Conservation (phyloP, 306 rosid genomes). For the Quercus engelmannii region DNA sequence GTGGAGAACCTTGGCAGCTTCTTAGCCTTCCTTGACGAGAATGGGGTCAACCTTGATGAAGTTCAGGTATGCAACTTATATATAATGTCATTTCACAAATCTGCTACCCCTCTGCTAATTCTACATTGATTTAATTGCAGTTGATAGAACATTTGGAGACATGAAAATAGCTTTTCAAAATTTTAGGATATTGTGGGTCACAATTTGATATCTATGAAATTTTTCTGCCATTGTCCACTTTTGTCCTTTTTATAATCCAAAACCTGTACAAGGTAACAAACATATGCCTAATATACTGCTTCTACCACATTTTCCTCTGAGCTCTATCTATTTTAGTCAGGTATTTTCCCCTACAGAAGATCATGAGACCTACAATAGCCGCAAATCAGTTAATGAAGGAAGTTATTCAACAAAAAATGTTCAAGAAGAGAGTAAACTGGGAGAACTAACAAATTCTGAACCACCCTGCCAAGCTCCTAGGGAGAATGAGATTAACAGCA, state of each 20-base stretch:
- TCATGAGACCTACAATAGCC: not conserved
- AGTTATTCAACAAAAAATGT: not conserved
- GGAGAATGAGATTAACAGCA: not conserved
- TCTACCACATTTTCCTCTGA: not conserved
- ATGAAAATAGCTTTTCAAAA: not conserved
- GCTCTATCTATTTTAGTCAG: slow-evolving; percentile 2
- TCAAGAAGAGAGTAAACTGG: slow-evolving; percentile 2
- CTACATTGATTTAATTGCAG: not conserved
- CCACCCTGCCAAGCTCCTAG: not conserved
- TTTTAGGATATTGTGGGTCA: not conserved
- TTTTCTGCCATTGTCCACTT: not conserved
- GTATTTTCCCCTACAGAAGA: slow-evolving; percentile 11
- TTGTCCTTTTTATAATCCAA: not conserved
- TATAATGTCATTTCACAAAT: not conserved
- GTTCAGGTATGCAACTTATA: slow-evolving; percentile 26
- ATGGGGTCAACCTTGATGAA: slow-evolving; percentile 27
- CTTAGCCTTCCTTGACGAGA: slow-evolving; percentile 36
- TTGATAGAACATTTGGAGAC: not conserved
- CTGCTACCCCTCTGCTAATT: not conserved
- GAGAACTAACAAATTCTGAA: not conserved
- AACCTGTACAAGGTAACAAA: not conserved
- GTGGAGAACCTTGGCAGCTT: slow-evolving; percentile 34
- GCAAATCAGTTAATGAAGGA: not conserved
- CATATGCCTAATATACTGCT: not conserved
- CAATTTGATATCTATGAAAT: not conserved